Conservation (phyloP, 2,329 filamentous ascomycete genomes). For the Fusarium staphyleae region DNA sequence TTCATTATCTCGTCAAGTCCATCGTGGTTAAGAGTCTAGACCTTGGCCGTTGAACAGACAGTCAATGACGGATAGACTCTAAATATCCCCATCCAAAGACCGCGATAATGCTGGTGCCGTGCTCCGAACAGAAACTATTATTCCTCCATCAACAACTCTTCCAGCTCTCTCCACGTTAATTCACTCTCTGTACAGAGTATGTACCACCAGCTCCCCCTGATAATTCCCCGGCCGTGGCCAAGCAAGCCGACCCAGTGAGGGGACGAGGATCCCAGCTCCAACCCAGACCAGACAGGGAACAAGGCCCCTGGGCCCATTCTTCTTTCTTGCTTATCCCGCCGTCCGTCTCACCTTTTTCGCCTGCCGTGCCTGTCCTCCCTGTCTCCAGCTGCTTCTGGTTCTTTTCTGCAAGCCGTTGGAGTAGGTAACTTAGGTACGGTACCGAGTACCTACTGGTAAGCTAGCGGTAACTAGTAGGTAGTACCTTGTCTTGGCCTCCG, state of each 20-base stretch:
- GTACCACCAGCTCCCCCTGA: slow-evolving; percentile 10
- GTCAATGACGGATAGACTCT: background rate
- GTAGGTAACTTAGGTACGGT: too few species aligned
- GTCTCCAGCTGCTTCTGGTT: slow-evolving; percentile 11
- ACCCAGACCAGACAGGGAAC: slow-evolving; percentile 20
- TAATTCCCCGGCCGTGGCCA: slow-evolving; percentile 19
- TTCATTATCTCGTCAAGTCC: background rate
- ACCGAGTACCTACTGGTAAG: too few species aligned
- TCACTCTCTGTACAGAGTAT: background rate
- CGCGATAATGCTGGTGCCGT: too few species aligned
- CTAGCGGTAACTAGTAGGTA: too few species aligned
- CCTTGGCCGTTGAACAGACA: background rate
- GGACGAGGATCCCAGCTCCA: slow-evolving; percentile 17
- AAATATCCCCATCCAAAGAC: background rate
- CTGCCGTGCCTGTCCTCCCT: slow-evolving; percentile 10
- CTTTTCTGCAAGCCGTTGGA: slow-evolving; percentile 11
- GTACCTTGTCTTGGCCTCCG: too few species aligned
- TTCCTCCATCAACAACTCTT: background rate
- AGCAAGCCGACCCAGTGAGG: slow-evolving; percentile 22
- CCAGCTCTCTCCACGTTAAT: too few species aligned
- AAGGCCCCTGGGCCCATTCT: slow-evolving; percentile 12
- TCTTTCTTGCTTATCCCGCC: slow-evolving; percentile 19
- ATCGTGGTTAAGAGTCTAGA: slow-evolving; percentile 1
- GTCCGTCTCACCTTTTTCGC: slow-evolving; percentile 33
- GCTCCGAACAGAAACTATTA: background rate